Evolutionary conservation across 805 yeast species (phyloP), one percentile per base, ranked within the genome.

Genomic region (Cyberlindnera petersonii): DNA sequence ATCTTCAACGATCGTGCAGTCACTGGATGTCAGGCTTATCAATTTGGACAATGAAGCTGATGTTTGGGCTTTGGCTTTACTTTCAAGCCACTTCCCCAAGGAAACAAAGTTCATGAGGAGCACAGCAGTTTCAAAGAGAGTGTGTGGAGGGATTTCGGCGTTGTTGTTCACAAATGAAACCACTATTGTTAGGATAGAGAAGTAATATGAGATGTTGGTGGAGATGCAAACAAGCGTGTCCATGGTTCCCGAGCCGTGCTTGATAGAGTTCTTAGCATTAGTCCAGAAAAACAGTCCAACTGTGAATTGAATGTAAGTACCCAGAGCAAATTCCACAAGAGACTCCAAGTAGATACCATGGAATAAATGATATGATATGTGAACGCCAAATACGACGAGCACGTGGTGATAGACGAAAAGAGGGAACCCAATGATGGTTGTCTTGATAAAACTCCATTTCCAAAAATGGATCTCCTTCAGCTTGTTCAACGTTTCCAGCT

Each of bases 11-110:
- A 89, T 77, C 0, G 72, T 63, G 49, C 97, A 89, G 3, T 72
- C 68, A 1, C 86, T 71, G 2, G 98, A 97, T 1, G 95, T 74
- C 39, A 93, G 65, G 3, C 89, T 79, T 31, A 94, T 70, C 31
- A 93, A 69, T 48, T 79, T 77, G 0, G 96, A 82, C 28, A 93
- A 69, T 0, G 98, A 95, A 3, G 86, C 75, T 0, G 97, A 86
- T 0, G 98, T 93, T 43, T 85, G 86, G 4, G 98, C 95, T 56
- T 93, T 87, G 2, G 98, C 98, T 47, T 74, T 78, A 60, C 85
- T 86, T 56, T 93, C 99, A 17, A 89, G 66, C 74, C 86, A 84
- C 63, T 93, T 91, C 3, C 99, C 99, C 31, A 88, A 65, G 8
- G 93, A 74, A 20, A 93, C 88, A 59, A 88, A 93, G 5, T 80